These are phyloP conservation scores for Tricholoma sp. DNA, from an alignment of 768 basidiomycete species.

Conservation along the genomic window DNA sequence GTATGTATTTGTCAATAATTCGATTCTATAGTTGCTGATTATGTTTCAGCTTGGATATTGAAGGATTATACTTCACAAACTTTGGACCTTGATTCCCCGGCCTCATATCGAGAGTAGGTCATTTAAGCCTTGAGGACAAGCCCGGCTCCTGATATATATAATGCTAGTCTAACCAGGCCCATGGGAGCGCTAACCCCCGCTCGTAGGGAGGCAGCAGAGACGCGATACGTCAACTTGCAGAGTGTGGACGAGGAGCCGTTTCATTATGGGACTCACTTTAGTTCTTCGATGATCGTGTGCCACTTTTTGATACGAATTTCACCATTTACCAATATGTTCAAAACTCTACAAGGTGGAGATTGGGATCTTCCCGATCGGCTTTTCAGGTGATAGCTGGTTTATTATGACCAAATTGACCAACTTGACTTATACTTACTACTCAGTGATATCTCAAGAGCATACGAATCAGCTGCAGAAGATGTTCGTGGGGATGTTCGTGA, in stretches of 20 bases:
- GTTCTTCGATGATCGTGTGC: conserved; percentile 95
- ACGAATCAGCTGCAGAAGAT: conserved; percentile 80
- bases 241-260: conserved; percentile 86
- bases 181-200: conserved; percentile 86
- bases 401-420: background rate
- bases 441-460: conserved; percentile 77
- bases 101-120: conserved; percentile 70
- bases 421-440: background rate
- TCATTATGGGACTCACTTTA: conserved; percentile 93
- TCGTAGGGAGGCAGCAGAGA: conserved; percentile 69
- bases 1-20: conserved; percentile 34
- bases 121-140: background rate
- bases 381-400: conserved; percentile 50
- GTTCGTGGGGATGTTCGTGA: conserved; percentile 91
- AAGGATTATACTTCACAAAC: conserved; percentile 73
- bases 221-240: conserved; percentile 68
- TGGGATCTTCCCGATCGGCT: conserved; percentile 91
- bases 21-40: background rate
- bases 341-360: conserved; percentile 88
- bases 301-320: conserved; percentile 88
- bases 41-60: conserved; percentile 74
- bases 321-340: conserved; percentile 94
- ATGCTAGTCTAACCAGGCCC: conserved; percentile 66
- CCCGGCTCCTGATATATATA: background rate
- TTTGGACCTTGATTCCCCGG: conserved; percentile 58